phyloP scores from a whole-genome alignment of 1,284 basidiomycete species.

The Puccinia coronata region DNA sequence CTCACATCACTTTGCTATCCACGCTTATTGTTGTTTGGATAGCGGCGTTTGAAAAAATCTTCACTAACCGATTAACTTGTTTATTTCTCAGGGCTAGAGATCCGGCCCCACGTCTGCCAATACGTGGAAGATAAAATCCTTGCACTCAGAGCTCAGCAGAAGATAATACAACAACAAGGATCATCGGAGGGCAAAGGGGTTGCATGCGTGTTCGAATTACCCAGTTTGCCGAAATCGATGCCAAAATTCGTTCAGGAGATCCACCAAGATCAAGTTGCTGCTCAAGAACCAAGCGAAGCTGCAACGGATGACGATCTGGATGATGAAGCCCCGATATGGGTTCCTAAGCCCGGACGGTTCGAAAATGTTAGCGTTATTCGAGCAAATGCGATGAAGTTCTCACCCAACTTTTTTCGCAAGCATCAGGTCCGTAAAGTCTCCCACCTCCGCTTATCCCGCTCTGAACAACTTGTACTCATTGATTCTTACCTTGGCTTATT shows the following conservation, averaged over 20 bases:
- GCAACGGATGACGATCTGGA: constrained; percentile 40
- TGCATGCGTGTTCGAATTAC: constrained; percentile 16
- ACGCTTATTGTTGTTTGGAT: background rate
- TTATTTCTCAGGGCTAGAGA: constrained; percentile 78
- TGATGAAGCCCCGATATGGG: constrained; percentile 42
- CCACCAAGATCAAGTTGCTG: constrained; percentile 34
- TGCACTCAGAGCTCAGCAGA: constrained; percentile 70
- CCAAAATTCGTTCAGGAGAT: constrained; percentile 42
- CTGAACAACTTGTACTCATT: background rate
- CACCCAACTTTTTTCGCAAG: constrained; percentile 93
- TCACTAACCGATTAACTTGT: background rate
- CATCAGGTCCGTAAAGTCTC: constrained; percentile 65
- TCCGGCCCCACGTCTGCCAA: constrained; percentile 91
- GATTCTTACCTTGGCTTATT: background rate
- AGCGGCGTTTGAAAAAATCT: background rate
- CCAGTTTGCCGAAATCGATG: constrained; percentile 37
- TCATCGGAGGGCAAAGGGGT: background rate
- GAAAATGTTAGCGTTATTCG: constrained; percentile 93
- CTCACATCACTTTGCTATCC: too few species aligned
- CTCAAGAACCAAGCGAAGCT: constrained; percentile 21
- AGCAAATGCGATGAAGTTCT: constrained; percentile 98
- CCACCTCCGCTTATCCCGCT: background rate
- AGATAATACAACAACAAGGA: constrained; percentile 12
- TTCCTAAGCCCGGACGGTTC: constrained; percentile 64
- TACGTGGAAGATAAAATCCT: constrained; percentile 93